These are phyloP conservation scores for Glutinoglossum americanum DNA, from an alignment of 495 filamentous ascomycete species.

Conservation along the genomic window DNA sequence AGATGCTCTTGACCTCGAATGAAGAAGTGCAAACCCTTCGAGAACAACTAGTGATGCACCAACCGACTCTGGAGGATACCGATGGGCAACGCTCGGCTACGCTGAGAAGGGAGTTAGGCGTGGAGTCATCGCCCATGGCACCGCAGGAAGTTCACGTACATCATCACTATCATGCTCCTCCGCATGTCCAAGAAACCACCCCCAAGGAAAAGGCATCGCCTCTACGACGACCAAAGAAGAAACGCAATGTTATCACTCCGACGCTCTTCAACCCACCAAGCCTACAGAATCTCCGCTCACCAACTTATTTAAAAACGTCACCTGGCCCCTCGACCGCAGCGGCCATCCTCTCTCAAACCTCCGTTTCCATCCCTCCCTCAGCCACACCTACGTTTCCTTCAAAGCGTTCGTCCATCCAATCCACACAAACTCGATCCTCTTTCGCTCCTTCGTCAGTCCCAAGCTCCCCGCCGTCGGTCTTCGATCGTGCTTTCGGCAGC, in stretches of 20 bases:
- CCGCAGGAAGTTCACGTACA: constrained; percentile 67
- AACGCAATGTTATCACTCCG: constrained; percentile 35
- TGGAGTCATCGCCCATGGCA: constrained; percentile 23
- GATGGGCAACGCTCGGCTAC: constrained; percentile 23
- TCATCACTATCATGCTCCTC: constrained; percentile 65
- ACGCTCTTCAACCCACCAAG: constrained; percentile 36
- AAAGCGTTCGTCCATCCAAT: constrained; percentile 44
- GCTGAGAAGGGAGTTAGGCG: constrained; percentile 46
- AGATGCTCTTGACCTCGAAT: constrained; percentile 83
- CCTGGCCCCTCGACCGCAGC: neutral
- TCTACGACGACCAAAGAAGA: constrained; percentile 44
- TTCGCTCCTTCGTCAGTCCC: constrained; percentile 48
- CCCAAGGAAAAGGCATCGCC: constrained; percentile 29
- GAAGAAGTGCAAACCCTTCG: constrained; percentile 74
- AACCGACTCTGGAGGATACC: constrained; percentile 30
- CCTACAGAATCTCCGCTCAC: neutral
- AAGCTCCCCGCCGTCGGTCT: constrained; percentile 63
- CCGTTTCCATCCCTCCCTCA: constrained; percentile 4
- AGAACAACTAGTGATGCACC: constrained; percentile 64
- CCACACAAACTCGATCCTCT: constrained; percentile 27
- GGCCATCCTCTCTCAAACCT: constrained; percentile 1
- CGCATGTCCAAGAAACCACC: constrained; percentile 17
- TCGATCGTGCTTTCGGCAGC: constrained; percentile 39
- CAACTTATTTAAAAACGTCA: neutral
- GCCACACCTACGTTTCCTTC: neutral